phyloP scores from a whole-genome alignment of 148 eudicot genomes.

The Polygonum maritimum region DNA sequence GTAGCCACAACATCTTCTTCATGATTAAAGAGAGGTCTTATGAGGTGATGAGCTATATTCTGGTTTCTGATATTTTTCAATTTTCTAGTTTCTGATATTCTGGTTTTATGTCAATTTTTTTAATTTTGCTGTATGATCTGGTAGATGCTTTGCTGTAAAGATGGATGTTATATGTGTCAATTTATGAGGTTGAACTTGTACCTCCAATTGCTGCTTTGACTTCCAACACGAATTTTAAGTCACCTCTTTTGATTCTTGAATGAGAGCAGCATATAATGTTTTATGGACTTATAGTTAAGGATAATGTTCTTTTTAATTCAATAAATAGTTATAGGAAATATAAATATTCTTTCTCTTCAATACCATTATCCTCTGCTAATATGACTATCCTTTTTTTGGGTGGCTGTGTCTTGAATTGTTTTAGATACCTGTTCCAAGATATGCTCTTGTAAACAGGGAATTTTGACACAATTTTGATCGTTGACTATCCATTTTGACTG shows the following conservation, averaged over 20 bases:
- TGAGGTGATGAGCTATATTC: slow-evolving; percentile 35
- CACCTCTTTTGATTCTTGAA: not conserved
- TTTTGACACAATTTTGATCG: slow-evolving; percentile 15
- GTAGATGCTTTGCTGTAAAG: not conserved
- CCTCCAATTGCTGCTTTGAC: not conserved
- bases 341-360: not conserved
- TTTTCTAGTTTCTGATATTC: too few species aligned
- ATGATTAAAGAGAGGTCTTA: slow-evolving; percentile 88
- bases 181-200: not conserved
- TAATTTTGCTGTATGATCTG: not conserved
- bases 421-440: slow-evolving; percentile 87
- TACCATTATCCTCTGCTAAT: not conserved
- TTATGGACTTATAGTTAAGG: not conserved
- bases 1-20: slow-evolving; percentile 85
- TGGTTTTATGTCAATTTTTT: not conserved
- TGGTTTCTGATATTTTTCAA: too few species aligned
- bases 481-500: not conserved
- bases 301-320: not conserved
- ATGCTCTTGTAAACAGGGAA: slow-evolving; percentile 87
- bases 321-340: not conserved
- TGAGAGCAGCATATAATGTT: not conserved
- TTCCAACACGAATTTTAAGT: not conserved
- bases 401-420: slow-evolving; percentile 67
- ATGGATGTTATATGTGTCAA: not conserved
- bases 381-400: not conserved